These are phyloP conservation scores for Eucalyptus caleyi DNA, from an alignment of 345 rosid genomes.

Conservation along the genomic window DNA sequence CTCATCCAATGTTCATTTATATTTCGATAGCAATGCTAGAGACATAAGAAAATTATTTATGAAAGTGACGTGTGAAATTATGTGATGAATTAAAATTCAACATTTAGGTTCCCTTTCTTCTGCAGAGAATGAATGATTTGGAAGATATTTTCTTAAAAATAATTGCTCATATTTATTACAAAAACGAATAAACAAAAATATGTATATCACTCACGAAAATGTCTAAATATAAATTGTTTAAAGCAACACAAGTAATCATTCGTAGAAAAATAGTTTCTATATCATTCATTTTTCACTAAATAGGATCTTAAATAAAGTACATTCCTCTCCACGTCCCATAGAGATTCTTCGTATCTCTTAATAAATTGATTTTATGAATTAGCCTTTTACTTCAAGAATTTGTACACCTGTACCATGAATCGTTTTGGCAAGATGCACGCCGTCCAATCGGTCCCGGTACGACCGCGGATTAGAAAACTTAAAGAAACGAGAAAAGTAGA, in stretches of 20 bases:
- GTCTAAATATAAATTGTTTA: neutral
- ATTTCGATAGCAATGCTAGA: neutral
- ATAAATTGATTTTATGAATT: neutral
- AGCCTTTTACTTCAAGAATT: neutral
- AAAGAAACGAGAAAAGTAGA: neutral
- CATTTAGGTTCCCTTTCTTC: neutral
- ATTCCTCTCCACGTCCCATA: neutral
- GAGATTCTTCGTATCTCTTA: neutral
- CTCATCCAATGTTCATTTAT: neutral
- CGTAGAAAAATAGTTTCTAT: neutral
- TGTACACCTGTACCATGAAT: neutral
- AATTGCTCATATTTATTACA: fast-evolving
- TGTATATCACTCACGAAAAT: neutral
- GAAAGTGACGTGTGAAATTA: neutral
- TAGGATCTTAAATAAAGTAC: neutral
- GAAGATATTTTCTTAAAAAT: no score
- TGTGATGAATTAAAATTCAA: neutral
- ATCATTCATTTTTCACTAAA: neutral
- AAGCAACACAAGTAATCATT: neutral
- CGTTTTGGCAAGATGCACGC: neutral
- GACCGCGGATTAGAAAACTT: neutral
- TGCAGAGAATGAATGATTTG: fast-evolving
- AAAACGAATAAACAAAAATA: neutral
- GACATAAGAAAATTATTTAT: neutral
- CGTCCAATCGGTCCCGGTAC: neutral